phyloP scores from a whole-genome alignment of 2,329 filamentous ascomycete species.

The Pseudopithomyces maydicus region DNA sequence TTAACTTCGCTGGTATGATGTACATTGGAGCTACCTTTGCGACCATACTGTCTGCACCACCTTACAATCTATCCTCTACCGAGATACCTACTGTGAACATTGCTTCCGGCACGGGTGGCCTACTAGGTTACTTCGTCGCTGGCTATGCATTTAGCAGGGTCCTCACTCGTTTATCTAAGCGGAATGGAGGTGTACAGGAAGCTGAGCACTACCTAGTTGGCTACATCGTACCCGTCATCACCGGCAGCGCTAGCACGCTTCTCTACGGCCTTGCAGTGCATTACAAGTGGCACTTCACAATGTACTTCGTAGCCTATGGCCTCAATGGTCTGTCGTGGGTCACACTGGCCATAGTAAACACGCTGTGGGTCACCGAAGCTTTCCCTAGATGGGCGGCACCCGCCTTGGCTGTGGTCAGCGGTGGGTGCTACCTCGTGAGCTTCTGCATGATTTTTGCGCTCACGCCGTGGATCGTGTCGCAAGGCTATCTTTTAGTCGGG shows the following conservation, averaged over 20 bases:
- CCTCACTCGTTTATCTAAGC: conserved; percentile 23
- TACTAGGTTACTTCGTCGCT: conserved; percentile 22
- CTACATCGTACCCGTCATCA: conserved; percentile 31
- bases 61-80: conserved; percentile 25
- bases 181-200: conserved; percentile 35
- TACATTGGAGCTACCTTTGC: conserved; percentile 35
- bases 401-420: conserved; percentile 30
- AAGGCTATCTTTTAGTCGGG: conserved; percentile 35
- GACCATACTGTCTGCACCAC: conserved; percentile 21
- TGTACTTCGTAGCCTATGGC: conserved; percentile 34
- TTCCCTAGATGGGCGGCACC: conserved; percentile 41
- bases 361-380: conserved; percentile 38
- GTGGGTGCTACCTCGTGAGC: conserved; percentile 27
- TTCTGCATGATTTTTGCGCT: conserved; percentile 31
- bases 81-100: conserved; percentile 26
- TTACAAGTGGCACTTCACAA: conserved; percentile 13
- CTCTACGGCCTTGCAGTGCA: conserved; percentile 33
- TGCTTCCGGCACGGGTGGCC: conserved; percentile 22
- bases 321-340: conserved; percentile 35
- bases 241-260: conserved; percentile 25
- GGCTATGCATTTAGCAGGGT: conserved; percentile 16
- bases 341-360: conserved; percentile 29
- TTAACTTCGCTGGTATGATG: conserved; percentile 37
- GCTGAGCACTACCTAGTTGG: conserved; percentile 39
- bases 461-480: conserved; percentile 28